Evolutionary conservation across 2,329 filamentous ascomycete species (phyloP).

Genomic region (Rutstroemia sp.): DNA sequence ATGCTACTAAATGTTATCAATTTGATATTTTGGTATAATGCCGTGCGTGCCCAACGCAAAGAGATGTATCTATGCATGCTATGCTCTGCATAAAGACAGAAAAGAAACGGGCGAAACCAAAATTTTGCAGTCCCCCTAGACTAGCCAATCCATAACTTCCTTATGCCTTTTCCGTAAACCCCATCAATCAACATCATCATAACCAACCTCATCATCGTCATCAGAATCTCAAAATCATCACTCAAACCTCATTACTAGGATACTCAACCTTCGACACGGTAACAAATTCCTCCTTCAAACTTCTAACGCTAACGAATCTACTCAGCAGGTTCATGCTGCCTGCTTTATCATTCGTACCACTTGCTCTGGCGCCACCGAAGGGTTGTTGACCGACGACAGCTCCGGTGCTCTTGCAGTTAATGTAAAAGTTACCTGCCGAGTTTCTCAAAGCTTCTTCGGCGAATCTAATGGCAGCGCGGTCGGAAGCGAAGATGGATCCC

Average conservation of each 20-base stretch:
- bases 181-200: too few species aligned
- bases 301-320: slow-evolving; percentile 59
- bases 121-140: too few species aligned
- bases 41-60: too few species aligned
- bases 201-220: too few species aligned
- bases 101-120: too few species aligned
- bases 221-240: not conserved
- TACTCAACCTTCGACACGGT: slow-evolving; percentile 56
- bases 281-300: slow-evolving; percentile 69
- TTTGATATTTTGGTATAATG: too few species aligned
- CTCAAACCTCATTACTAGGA: slow-evolving; percentile 55
- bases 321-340: slow-evolving; percentile 56
- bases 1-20: too few species aligned
- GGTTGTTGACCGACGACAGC: slow-evolving; percentile 67
- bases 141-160: too few species aligned
- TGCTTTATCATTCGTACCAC: slow-evolving; percentile 67
- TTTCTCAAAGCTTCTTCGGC: slow-evolving; percentile 67
- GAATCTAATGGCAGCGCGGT: slow-evolving; percentile 55
- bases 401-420: slow-evolving; percentile 75
- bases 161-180: too few species aligned
- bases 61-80: too few species aligned
- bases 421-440: slow-evolving; percentile 74
- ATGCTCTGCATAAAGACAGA: too few species aligned
- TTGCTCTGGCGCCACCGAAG: slow-evolving; percentile 60
- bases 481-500: slow-evolving; percentile 65